These are phyloP conservation scores for Parasitella parasitica DNA, from an alignment of 371 early-diverging fungal species.

Conservation along the genomic window DNA sequence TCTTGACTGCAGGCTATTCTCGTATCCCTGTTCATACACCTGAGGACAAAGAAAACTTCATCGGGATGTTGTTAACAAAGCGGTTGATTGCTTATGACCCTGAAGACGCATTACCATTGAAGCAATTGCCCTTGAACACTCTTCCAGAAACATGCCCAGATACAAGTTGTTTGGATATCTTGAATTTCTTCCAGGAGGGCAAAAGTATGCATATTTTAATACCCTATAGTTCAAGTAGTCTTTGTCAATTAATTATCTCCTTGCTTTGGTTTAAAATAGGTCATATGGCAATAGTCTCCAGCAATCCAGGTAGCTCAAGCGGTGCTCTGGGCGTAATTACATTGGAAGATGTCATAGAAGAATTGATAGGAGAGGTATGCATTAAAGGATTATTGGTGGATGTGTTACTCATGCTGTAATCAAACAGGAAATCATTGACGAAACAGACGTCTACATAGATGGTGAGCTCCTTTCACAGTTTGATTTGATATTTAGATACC, in stretches of 20 bases:
- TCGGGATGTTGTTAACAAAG: constrained; percentile 91
- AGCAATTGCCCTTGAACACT: constrained; percentile 65
- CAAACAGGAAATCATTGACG: constrained; percentile 86
- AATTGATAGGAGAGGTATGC: constrained; percentile 81
- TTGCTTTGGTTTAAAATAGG: constrained; percentile 24
- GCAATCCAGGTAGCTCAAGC: constrained; percentile 47
- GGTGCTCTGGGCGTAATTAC: constrained; percentile 91
- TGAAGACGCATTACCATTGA: constrained; percentile 73
- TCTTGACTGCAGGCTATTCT: constrained; percentile 84
- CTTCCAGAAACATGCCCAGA: constrained; percentile 74
- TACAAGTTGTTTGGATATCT: constrained; percentile 83
- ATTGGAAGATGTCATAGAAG: constrained; percentile 96
- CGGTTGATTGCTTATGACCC: constrained; percentile 83
- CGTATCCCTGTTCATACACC: constrained; percentile 84
- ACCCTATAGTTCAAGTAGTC: constrained; percentile 30
- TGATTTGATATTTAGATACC: not conserved
- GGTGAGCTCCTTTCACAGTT: constrained; percentile 24
- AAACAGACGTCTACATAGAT: constrained; percentile 92
- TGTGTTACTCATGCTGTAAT: not conserved
- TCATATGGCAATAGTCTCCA: constrained; percentile 75
- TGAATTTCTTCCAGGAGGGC: constrained; percentile 94
- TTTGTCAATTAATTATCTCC: not conserved
- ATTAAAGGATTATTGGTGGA: not conserved
- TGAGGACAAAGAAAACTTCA: constrained; percentile 63
- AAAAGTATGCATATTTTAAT: constrained; percentile 49